Percentiles rank a stretch among this genome's conserved stretches.
Evolutionary conservation across 805 yeast genomes (phyloP).

Genomic region (Diddensiella transvaalensis): DNA sequence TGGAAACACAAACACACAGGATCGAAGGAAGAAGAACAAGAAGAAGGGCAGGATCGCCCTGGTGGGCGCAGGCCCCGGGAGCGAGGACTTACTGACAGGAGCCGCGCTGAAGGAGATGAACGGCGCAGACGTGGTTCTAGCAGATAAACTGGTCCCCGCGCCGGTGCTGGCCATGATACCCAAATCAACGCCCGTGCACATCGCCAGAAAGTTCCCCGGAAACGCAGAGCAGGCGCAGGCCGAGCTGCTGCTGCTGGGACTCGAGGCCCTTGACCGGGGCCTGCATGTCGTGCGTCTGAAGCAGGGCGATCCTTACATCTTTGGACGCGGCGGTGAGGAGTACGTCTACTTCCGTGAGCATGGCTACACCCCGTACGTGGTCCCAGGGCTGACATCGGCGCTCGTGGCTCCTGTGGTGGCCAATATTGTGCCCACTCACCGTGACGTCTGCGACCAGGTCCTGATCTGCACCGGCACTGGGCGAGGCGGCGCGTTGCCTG

Average conservation of each 20-base stretch:
- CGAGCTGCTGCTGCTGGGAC: slow-evolving; percentile 71
- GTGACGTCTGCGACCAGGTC: slow-evolving; percentile 90
- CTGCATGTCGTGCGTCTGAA: slow-evolving; percentile 80
- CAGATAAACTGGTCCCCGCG: slow-evolving; percentile 91
- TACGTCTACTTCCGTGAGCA: slow-evolving; percentile 59
- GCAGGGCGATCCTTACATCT: slow-evolving; percentile 96
- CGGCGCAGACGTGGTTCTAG: slow-evolving; percentile 77
- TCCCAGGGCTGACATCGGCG: slow-evolving; percentile 90
- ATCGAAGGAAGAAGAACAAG: slow-evolving; percentile 5
- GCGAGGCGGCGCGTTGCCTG: slow-evolving; percentile 76
- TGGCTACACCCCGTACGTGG: slow-evolving; percentile 68
- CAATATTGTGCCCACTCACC: slow-evolving; percentile 83
- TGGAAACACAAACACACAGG: background rate
- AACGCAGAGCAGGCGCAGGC: slow-evolving; percentile 92
- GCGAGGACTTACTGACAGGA: slow-evolving; percentile 71
- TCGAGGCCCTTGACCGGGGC: slow-evolving; percentile 61
- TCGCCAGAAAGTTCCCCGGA: slow-evolving; percentile 94
- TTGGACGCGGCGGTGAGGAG: slow-evolving; percentile 97
- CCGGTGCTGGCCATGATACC: slow-evolving; percentile 84
- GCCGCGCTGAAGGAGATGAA: slow-evolving; percentile 82
- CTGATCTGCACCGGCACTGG: slow-evolving; percentile 94
- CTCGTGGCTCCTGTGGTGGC: slow-evolving; percentile 82
- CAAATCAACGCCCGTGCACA: slow-evolving; percentile 63
- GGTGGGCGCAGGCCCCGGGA: slow-evolving; percentile 96
- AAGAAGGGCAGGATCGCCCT: slow-evolving; percentile 66